A percentile compares a stretch with the other conserved stretches of the same genome.
phyloP scores from a whole-genome alignment of 148 eudicot genomes.

The Amaranthus cruentus region DNA sequence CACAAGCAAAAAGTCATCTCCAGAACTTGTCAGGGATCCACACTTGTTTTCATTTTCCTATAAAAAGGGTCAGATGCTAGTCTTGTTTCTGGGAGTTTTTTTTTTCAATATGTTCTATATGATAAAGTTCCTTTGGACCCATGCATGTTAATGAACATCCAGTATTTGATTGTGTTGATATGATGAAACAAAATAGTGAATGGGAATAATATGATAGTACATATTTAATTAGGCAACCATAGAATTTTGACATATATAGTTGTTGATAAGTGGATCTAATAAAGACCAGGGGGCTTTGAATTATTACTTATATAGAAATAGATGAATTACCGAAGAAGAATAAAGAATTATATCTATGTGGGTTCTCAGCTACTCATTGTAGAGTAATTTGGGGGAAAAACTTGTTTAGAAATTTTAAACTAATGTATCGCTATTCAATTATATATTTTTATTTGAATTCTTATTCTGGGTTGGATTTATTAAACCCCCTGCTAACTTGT shows the following conservation, averaged over 20 bases:
- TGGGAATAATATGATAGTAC: background rate
- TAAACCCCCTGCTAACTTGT: too few relatives aligned
- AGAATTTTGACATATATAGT: too few relatives aligned
- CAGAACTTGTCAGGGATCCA: conserved; percentile 78
- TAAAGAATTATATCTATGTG: background rate
- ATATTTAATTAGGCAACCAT: background rate
- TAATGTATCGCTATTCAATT: background rate
- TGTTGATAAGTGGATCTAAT: too few relatives aligned
- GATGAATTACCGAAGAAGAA: background rate
- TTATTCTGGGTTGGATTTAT: background rate
- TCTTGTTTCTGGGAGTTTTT: conserved; percentile 4
- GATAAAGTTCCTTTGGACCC: background rate
- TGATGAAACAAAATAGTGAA: background rate
- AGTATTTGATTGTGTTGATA: background rate
- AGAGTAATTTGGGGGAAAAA: too few relatives aligned
- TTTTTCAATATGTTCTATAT: background rate
- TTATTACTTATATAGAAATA: too few relatives aligned
- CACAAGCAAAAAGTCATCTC: conserved; percentile 66
- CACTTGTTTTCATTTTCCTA: conserved; percentile 70
- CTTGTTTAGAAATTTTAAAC: too few relatives aligned
- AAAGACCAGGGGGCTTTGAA: too few relatives aligned
- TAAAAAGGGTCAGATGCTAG: conserved; percentile 53
- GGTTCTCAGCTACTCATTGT: background rate
- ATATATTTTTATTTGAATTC: conserved; percentile 1
- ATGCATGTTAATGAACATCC: background rate